Evolutionary conservation across 1,139 yeast genomes (phyloP).

Genomic region (Yamadazyma trypodendri): DNA sequence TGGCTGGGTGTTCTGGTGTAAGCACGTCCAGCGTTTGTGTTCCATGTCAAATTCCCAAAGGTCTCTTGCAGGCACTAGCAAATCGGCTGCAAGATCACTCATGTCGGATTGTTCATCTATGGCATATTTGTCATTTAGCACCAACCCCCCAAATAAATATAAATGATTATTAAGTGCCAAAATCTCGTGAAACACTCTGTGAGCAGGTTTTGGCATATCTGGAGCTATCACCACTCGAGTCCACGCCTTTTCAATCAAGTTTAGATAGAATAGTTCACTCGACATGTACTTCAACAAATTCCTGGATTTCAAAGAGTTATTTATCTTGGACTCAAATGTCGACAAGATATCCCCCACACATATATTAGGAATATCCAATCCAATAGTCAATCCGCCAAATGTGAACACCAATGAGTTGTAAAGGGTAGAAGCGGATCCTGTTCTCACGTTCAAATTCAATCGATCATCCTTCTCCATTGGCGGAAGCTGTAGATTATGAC

Average conservation of each 20-base stretch:
- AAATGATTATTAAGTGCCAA: conserved; percentile 48
- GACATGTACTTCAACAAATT: conserved; percentile 48
- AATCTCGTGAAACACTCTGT: conserved; percentile 62
- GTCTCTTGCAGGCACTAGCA: conserved; percentile 54
- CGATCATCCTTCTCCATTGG: conserved; percentile 47
- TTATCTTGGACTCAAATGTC: conserved; percentile 28
- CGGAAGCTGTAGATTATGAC: conserved; percentile 49
- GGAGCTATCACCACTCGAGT: conserved; percentile 24
- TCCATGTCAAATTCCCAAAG: conserved; percentile 64
- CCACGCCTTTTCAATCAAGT: conserved; percentile 61
- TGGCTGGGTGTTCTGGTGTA: conserved; percentile 25
- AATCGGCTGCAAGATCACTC: conserved; percentile 9
- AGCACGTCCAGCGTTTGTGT: conserved; percentile 49
- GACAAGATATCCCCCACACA: conserved; percentile 31
- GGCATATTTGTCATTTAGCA: conserved; percentile 17
- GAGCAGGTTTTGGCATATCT: conserved; percentile 38
- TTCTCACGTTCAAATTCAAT: conserved; percentile 53
- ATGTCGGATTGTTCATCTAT: conserved; percentile 9
- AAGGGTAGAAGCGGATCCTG: conserved; percentile 63
- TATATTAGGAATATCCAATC: conserved; percentile 44
- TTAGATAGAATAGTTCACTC: conserved; percentile 55
- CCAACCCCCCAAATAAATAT: conserved; percentile 64
- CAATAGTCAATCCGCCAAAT: conserved; percentile 68
- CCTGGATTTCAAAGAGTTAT: conserved; percentile 25
- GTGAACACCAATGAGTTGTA: conserved; percentile 59